Evolutionary conservation across 2,329 filamentous ascomycete genomes (phyloP), one percentile per base, ranked within the genome.

Genomic region (Metarhizium anisopliae): DNA sequence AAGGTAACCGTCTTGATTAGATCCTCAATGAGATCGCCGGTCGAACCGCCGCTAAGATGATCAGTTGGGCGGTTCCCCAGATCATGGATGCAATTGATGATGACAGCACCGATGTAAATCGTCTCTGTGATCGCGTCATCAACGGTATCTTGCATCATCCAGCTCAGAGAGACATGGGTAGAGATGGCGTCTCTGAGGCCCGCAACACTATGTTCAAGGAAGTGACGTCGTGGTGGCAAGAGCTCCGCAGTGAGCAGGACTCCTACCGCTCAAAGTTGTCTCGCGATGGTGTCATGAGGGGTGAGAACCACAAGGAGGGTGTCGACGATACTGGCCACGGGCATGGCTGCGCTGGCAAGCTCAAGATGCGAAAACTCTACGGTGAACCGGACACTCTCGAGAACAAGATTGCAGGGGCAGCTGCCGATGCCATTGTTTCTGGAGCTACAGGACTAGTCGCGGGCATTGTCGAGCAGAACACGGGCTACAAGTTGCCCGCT

Each of bases 31-130:
- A 96, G 68, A 82, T 91, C 47, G 92, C 90, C 50, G 92, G 92
- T 55, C 87, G 86, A 64, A 83, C 91, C 58, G 90, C 92, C 30
- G 88, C 86, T 60, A 82, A 85, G 64, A 84, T 92, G 51, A 76
- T 96, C 47, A 82, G 81, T 56, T 96, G 91, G 90, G 86, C 86
- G 25, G 90, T 96, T 14, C 93, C 93, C 8, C 90, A 95, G 69
- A 75, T 96, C 59, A 94, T 96, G 75, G 76, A 88, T 40, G 89
- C 86, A 64, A 95, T 92, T 84, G 92, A 96, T 64, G 80, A 96
- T 61, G 84, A 93, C 45, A 67, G 73, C 55, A 75, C 79, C 56
- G 88, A 95, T 63, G 74, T 90, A 45, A 78, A 89, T 59, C 79
- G 83, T 56, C 84, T 86, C 2, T 77, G 94, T 61, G 82, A 86